Evolutionary conservation across 1,284 basidiomycete genomes (phyloP), one percentile per base, ranked within the genome.

Genomic region (Anthracocystis panici-leucophaei): DNA sequence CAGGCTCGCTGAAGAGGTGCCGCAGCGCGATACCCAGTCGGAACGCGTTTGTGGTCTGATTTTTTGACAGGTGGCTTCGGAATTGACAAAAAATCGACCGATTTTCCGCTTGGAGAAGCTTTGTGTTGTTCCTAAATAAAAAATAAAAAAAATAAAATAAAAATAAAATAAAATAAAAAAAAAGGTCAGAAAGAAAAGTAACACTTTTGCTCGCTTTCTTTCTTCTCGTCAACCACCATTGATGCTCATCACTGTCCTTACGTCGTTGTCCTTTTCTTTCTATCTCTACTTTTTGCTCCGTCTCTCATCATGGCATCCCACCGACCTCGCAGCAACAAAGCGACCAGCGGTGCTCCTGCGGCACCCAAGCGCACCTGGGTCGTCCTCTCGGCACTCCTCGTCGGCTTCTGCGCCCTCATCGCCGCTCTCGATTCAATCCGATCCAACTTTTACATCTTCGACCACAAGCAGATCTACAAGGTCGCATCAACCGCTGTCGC

Each of bases 401-500:
- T 74, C 7, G 71, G 65, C 31, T 62, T 69, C 38, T 61, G 61
- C 20, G 62, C 72, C 4, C 53, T 67, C 23, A 29, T 69, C 42
- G 72, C 59, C 16, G 59, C 62, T 2, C 72, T 75, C 57, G 72
- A 70, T 59, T 64, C 62, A 48, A 70, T 75, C 20, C 66, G 72
- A 5, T 63, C 62, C 7, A 69, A 57, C 21, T 81, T 82, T 60
- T 84, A 80, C 69, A 78, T 84, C 54, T 83, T 84, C 56, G 82
- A 84, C 55, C 72, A 80, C 51, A 48, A 64, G 25, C 54, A 74
- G 35, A 59, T 84, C 33, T 72, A 81, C 58, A 69, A 64, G 16
- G 62, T 84, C 40, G 66, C 78, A 10, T 71, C 75, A 27, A 49
- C 52, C 11, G 79, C 81, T 16, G 69, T 82, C 20, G 74, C 71